Evolutionary conservation across 768 basidiomycete genomes (phyloP).

Genomic region (Plicaturopsis crispa): DNA sequence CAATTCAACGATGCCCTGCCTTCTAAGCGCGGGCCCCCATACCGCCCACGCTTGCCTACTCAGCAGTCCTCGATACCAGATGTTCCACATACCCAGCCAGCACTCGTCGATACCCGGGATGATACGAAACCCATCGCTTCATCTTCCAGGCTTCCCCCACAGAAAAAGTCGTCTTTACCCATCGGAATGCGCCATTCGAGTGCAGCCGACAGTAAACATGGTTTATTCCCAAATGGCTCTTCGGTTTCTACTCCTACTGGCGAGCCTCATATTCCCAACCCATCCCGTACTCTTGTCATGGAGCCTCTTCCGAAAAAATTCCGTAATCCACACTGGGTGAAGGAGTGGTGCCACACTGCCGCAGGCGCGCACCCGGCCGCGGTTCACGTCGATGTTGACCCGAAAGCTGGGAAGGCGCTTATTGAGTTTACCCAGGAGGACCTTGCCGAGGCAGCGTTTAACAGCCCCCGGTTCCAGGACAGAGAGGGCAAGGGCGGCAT

Average conservation of each 20-base stretch:
- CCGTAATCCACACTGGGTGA: constrained; percentile 33
- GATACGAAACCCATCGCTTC: no score
- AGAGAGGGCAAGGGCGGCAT: constrained; percentile 11
- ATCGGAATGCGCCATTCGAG: no score
- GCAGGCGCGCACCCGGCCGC: constrained; percentile 28
- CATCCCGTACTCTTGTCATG: constrained; percentile 45
- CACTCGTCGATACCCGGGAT: no score
- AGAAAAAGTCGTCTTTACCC: no score
- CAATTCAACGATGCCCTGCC: no score
- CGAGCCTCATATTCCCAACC: constrained; percentile 33
- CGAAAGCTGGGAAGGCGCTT: constrained; percentile 34
- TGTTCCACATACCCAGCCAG: no score
- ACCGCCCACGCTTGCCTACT: no score
- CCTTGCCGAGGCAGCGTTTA: constrained; percentile 39
- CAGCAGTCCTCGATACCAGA: no score
- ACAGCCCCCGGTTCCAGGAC: constrained; percentile 36
- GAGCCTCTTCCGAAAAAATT: constrained; percentile 45
- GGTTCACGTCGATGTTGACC: constrained; percentile 35
- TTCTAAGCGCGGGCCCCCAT: no score
- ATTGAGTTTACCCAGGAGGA: constrained; percentile 41
- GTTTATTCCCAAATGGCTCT: no score
- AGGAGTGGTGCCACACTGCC: constrained; percentile 33
- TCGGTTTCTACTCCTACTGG: constrained; percentile 9
- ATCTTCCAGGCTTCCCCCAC: no score
- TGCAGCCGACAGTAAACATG: no score